Evolutionary conservation across 2,329 filamentous ascomycete genomes (phyloP).

Genomic region (Fusarium dimerum): DNA sequence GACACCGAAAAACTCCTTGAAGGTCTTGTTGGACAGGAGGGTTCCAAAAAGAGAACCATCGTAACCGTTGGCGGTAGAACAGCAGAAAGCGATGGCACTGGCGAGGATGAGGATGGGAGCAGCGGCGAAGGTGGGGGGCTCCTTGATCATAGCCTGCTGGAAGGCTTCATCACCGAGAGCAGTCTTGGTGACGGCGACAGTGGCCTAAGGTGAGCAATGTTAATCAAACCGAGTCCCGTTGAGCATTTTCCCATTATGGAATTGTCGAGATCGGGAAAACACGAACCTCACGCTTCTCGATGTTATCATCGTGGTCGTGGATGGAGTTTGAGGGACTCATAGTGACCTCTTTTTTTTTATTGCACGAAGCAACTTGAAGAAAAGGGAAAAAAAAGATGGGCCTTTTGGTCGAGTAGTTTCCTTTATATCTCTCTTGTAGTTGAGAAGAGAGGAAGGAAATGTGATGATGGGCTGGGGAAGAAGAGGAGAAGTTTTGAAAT

Average conservation of each 20-base stretch:
- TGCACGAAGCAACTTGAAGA: too few relatives aligned
- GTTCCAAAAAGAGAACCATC: constrained; percentile 54
- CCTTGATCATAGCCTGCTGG: constrained; percentile 33
- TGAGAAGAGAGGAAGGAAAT: not conserved
- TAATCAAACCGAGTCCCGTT: too few relatives aligned
- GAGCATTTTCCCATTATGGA: too few relatives aligned
- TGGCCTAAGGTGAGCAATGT: not conserved
- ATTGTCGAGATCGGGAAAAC: too few relatives aligned
- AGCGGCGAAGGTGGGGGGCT: constrained; percentile 24
- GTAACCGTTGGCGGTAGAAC: constrained; percentile 32
- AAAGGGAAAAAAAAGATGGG: not conserved
- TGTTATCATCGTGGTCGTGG: not conserved
- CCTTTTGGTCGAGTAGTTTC: not conserved
- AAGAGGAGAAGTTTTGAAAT: not conserved
- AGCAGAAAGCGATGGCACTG: constrained; percentile 30
- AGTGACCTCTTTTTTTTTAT: not conserved
- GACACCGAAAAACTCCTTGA: constrained; percentile 48
- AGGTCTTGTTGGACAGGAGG: constrained; percentile 47
- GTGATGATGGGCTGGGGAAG: not conserved
- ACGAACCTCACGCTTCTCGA: not conserved
- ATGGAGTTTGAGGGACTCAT: not conserved
- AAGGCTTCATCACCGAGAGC: constrained; percentile 29
- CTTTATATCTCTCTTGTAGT: not conserved
- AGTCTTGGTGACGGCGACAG: constrained; percentile 18
- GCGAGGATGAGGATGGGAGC: constrained; percentile 23